A percentile compares a stretch with the other conserved stretches of the same genome.
phyloP scores from a whole-genome alignment of 179 eudicot species.

The Actinidia arguta region DNA sequence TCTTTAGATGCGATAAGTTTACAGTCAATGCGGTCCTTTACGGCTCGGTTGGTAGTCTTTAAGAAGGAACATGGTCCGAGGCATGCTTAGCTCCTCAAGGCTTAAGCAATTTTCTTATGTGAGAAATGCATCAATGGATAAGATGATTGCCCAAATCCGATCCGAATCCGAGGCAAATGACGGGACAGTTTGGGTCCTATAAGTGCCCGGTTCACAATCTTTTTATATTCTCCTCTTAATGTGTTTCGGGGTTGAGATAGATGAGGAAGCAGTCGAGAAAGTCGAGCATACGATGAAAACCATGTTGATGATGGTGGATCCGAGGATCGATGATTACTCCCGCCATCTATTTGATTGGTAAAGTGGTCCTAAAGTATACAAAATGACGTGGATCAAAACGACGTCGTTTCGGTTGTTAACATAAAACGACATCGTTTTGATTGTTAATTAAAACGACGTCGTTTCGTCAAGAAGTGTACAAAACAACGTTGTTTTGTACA shows the following conservation, averaged over 20 bases:
- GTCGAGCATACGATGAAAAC: conserved; percentile 80
- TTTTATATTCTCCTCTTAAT: conserved; percentile 70
- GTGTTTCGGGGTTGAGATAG: conserved; percentile 87
- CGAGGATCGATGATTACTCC: conserved; percentile 76
- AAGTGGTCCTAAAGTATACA: too few species aligned
- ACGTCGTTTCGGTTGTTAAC: too few species aligned
- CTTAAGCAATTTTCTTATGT: conserved; percentile 57
- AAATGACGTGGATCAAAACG: too few species aligned
- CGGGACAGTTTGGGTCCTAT: conserved; percentile 72
- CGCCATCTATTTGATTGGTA: conserved; percentile 59
- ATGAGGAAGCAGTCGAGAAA: conserved; percentile 58
- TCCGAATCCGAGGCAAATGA: conserved; percentile 55
- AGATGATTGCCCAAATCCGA: conserved; percentile 46
- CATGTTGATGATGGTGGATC: conserved; percentile 68
- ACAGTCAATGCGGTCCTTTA: conserved; percentile 78
- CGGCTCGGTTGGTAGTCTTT: conserved; percentile 86
- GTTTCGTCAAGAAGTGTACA: too few species aligned
- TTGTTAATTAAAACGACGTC: too few species aligned
- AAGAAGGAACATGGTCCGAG: conserved; percentile 86
- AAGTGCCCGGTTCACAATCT: conserved; percentile 77
- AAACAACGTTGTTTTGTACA: too few species aligned
- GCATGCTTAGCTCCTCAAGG: conserved; percentile 58
- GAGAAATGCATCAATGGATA: conserved; percentile 68
- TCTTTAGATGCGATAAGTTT: conserved; percentile 82
- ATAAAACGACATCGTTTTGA: too few species aligned